A percentile compares a stretch with the other conserved stretches of the same genome.
Evolutionary conservation across 139 green algal genomes (phyloP).

Genomic region (Chlorella sp.): DNA sequence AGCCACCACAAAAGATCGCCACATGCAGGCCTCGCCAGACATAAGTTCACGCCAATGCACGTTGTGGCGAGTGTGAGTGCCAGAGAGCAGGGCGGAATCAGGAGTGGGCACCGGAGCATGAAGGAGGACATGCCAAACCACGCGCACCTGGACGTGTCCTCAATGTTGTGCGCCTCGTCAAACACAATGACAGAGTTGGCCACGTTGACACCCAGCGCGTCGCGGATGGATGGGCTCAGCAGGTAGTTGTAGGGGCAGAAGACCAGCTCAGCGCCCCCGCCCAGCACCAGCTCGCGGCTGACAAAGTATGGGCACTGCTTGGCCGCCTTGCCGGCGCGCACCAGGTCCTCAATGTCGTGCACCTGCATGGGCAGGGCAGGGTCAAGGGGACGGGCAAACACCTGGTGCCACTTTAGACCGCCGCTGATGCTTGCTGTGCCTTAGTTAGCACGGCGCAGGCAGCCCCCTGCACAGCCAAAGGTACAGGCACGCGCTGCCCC

Average conservation of each 20-base stretch:
- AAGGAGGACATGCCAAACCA: too few species aligned
- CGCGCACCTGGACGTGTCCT: conserved; percentile 62
- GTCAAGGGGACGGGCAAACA: background rate
- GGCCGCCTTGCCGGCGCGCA: conserved; percentile 29
- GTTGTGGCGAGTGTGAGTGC: too few species aligned
- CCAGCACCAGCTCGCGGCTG: conserved; percentile 40
- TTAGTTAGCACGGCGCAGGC: background rate
- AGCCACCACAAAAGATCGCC: too few species aligned
- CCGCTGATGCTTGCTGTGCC: background rate
- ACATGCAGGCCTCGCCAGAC: too few species aligned
- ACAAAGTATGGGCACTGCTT: conserved; percentile 88
- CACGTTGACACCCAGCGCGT: background rate
- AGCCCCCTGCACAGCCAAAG: background rate
- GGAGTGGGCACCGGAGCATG: too few species aligned
- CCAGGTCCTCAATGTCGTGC: conserved; percentile 92
- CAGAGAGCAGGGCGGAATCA: too few species aligned
- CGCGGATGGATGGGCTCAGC: conserved; percentile 24
- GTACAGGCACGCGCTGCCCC: background rate
- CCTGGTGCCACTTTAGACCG: too few species aligned
- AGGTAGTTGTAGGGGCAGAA: conserved; percentile 94
- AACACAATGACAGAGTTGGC: background rate
- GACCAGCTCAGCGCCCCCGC: conserved; percentile 77
- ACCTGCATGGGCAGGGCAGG: conserved; percentile 26
- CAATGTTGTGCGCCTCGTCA: conserved; percentile 97
- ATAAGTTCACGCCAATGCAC: too few species aligned